Evolutionary conservation across 192 early-diverging fungal species (phyloP).

Genomic region (Coemansia sp.): DNA sequence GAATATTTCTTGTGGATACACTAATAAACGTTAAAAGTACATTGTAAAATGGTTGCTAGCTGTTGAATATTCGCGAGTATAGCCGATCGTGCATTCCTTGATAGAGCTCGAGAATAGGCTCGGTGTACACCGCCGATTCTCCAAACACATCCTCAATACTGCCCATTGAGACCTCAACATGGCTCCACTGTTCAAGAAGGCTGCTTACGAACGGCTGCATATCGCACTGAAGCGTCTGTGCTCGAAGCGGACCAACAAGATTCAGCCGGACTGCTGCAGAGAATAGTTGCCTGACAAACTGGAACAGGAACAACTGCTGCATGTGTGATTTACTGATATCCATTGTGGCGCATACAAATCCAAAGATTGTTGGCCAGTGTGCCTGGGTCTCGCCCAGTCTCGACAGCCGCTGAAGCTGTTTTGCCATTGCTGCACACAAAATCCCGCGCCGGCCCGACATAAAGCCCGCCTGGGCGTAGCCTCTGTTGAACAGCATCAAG

Average conservation of each 20-base stretch:
- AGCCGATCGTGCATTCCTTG: slow-evolving; percentile 78
- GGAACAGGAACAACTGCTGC: slow-evolving; percentile 75
- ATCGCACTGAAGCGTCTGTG: slow-evolving; percentile 71
- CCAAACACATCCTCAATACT: slow-evolving; percentile 39
- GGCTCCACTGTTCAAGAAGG: slow-evolving; percentile 57
- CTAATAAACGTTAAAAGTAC: not conserved
- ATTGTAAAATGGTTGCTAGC: slow-evolving; percentile 40
- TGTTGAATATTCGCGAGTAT: slow-evolving; percentile 77
- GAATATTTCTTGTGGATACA: not conserved
- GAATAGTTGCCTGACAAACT: slow-evolving; percentile 82
- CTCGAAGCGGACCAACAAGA: slow-evolving; percentile 85
- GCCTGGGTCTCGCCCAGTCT: slow-evolving; percentile 55
- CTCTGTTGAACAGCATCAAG: slow-evolving; percentile 48
- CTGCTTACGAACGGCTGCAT: slow-evolving; percentile 56
- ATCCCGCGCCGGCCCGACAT: slow-evolving; percentile 32
- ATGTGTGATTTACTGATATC: slow-evolving; percentile 58
- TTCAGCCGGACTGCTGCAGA: slow-evolving; percentile 88
- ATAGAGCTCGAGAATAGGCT: slow-evolving; percentile 70
- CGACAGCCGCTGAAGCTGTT: slow-evolving; percentile 55
- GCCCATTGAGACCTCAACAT: slow-evolving; percentile 28
- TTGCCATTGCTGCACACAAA: slow-evolving; percentile 21
- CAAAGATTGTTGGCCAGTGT: slow-evolving; percentile 83
- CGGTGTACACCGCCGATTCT: slow-evolving; percentile 59
- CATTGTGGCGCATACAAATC: slow-evolving; percentile 59
- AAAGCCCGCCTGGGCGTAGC: slow-evolving; percentile 37